A percentile compares a stretch with the other conserved stretches of the same genome.
Evolutionary conservation across 148 eudicot species (phyloP).

Genomic region (Vaccinium corymbosum): DNA sequence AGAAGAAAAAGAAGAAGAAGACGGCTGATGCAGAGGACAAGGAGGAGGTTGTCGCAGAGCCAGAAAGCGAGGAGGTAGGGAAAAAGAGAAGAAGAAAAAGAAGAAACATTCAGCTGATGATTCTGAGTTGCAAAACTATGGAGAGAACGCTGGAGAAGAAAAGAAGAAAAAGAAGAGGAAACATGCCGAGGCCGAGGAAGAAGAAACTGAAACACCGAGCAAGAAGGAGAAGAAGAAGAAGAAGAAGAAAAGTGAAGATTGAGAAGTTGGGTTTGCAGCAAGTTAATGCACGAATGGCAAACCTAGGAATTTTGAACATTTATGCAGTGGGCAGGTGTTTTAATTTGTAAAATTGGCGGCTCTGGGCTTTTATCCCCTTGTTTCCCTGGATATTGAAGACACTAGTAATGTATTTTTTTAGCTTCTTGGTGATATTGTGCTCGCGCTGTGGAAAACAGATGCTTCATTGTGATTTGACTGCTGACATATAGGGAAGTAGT

Average conservation of each 20-base stretch:
- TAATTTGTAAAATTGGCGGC: conserved; percentile 22
- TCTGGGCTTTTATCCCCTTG: background rate
- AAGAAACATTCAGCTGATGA: conserved; percentile 41
- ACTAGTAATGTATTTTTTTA: background rate
- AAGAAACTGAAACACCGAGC: conserved; percentile 40
- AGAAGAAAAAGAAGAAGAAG: conserved; percentile 38
- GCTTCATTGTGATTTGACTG: background rate
- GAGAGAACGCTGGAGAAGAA: conserved; percentile 26
- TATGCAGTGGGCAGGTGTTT: conserved; percentile 10
- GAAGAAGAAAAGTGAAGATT: conserved; percentile 71
- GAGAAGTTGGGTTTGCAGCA: conserved; percentile 3
- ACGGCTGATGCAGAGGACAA: conserved; percentile 33
- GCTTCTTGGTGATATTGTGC: conserved; percentile 17
- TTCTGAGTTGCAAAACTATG: conserved; percentile 25
- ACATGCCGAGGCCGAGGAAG: conserved; percentile 56
- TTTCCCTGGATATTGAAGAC: conserved; percentile 13
- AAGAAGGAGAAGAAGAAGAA: conserved; percentile 75
- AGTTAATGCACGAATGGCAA: conserved; percentile 9
- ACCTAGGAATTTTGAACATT: conserved; percentile 36
- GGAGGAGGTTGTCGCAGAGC: conserved; percentile 31
- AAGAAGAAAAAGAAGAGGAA: conserved; percentile 78
- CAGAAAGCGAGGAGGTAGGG: conserved; percentile 23
- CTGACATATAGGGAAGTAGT: no score
- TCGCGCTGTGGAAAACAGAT: background rate
- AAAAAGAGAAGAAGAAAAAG: conserved; percentile 53